A percentile compares a stretch with the other conserved stretches of the same genome.
Conservation (phyloP, 192 early-diverging fungal species). For the Backusella tarrabulga region DNA sequence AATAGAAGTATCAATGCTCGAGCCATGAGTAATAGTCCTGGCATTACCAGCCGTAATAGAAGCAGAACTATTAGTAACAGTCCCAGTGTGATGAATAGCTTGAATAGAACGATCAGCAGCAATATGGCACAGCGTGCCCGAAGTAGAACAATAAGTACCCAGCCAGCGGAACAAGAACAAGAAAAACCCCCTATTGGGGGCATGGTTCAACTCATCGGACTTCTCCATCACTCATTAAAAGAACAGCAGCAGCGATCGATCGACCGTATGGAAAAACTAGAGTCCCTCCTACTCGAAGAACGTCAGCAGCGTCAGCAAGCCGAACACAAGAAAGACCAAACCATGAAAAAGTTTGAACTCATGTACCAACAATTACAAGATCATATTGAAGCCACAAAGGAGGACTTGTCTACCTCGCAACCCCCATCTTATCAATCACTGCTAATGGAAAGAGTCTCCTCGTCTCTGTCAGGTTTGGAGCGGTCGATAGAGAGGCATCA, state of each 20-base stretch:
- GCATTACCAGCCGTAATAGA: not conserved
- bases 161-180: not conserved
- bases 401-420: not conserved
- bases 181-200: not conserved
- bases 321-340: not conserved
- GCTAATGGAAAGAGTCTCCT: not conserved
- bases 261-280: conserved; percentile 13
- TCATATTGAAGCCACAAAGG: not conserved
- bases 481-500: not conserved
- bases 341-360: conserved; percentile 1
- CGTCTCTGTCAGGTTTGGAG: not conserved
- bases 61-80: not conserved
- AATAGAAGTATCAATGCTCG: not conserved
- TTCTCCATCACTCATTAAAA: conserved; percentile 20
- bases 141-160: not conserved
- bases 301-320: not conserved
- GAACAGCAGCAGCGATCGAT: conserved; percentile 14
- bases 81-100: not conserved
- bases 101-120: not conserved
- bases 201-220: conserved; percentile 19
- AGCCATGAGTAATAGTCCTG: not conserved
- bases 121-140: not conserved
- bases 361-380: not conserved
- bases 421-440: not conserved
- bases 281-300: conserved; percentile 10